Conservation (phyloP, 148 eudicot genomes). For the Persicaria tinctoria region DNA sequence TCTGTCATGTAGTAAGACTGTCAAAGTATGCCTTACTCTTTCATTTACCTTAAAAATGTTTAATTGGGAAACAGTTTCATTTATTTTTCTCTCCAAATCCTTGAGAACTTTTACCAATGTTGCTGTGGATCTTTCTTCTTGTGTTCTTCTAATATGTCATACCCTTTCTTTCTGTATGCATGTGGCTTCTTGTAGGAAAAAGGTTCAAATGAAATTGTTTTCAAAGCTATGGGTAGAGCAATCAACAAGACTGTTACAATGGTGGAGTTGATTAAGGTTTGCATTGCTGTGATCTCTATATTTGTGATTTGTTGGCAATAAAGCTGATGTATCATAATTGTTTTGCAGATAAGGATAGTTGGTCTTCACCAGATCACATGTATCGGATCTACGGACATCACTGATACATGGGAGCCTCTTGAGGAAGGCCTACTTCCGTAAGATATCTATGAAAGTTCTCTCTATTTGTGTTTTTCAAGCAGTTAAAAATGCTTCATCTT, state of each 20-base stretch:
- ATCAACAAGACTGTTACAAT: conserved; percentile 95
- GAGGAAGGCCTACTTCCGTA: conserved; percentile 98
- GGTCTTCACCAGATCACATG: conserved; percentile 92
- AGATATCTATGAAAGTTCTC: conserved; percentile 19
- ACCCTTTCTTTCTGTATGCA: conserved; percentile 9
- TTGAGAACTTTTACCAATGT: not conserved
- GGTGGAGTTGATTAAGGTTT: conserved; percentile 94
- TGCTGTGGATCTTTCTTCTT: not conserved
- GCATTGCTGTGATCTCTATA: not conserved
- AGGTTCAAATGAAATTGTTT: conserved; percentile 66
- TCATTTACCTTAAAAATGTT: not conserved
- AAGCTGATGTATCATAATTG: not conserved
- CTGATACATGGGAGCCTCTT: conserved; percentile 94
- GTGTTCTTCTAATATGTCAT: not conserved
- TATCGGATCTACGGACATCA: conserved; percentile 86
- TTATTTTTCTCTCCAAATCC: not conserved
- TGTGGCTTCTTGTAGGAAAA: conserved; percentile 49
- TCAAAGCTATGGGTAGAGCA: conserved; percentile 99
- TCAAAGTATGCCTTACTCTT: not conserved
- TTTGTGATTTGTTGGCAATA: not conserved
- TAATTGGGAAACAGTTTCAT: not conserved
- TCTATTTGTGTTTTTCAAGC: not conserved
- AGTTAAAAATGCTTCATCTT: not conserved
- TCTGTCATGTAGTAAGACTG: not conserved
- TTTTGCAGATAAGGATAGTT: conserved; percentile 78